phyloP scores from a whole-genome alignment of 306 rosid species.

The Dicorynia guianensis region DNA sequence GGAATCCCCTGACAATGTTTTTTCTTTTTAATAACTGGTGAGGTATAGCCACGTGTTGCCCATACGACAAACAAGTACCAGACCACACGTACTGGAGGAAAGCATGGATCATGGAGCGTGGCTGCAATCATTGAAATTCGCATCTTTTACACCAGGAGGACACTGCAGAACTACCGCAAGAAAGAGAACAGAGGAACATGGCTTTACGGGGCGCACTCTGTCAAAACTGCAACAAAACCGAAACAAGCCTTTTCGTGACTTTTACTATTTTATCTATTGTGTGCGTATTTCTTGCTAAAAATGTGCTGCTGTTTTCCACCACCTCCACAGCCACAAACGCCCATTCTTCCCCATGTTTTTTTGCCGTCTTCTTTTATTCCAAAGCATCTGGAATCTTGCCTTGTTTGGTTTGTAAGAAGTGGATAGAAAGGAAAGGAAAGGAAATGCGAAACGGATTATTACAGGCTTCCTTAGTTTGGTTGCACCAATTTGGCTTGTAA shows the following conservation, averaged over 20 bases:
- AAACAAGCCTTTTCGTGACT: not conserved
- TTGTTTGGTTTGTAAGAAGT: no score
- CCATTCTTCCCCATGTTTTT: no score
- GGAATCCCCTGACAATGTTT: no score
- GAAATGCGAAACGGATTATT: no score
- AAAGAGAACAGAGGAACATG: not conserved
- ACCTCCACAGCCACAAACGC: no score
- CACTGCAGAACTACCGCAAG: not conserved
- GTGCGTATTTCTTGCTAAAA: not conserved
- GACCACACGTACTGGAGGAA: not conserved
- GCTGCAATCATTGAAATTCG: slow-evolving; percentile 16
- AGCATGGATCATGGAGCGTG: slow-evolving; percentile 1
- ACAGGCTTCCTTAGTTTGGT: no score
- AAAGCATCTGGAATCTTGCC: no score
- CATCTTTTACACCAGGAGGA: not conserved
- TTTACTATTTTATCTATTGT: not conserved
- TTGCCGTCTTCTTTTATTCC: no score
- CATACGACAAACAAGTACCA: not conserved
- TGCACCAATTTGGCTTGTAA: no score
- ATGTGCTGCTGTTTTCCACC: no score
- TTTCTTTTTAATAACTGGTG: not conserved
- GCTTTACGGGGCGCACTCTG: not conserved
- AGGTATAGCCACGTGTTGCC: not conserved
- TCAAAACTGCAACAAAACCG: not conserved
- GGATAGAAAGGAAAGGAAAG: no score